Evolutionary conservation across 345 rosid genomes (phyloP).

Genomic region (Boechera divaricarpa): DNA sequence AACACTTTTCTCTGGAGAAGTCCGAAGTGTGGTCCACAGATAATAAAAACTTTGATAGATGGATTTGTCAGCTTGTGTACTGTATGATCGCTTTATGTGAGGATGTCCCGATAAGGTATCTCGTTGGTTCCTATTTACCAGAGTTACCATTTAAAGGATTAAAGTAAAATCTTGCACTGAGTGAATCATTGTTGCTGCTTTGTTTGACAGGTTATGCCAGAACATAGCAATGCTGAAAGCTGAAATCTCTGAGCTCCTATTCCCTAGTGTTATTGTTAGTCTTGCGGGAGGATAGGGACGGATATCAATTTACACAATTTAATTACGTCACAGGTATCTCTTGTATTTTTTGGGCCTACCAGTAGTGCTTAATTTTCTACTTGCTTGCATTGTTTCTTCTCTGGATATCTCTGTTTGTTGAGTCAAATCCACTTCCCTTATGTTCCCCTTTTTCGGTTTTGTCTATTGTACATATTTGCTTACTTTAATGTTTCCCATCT

Average conservation of each 20-base stretch:
- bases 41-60: constrained; percentile 72
- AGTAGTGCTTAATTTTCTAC: background rate
- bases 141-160: constrained; percentile 10
- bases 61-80: constrained; percentile 93
- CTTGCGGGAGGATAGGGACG: constrained; percentile 64
- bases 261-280: constrained; percentile 76
- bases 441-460: background rate
- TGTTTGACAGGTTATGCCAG: constrained; percentile 77
- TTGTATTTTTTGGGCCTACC: constrained; percentile 9
- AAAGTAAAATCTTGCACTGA: constrained; percentile 7
- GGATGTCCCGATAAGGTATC: constrained; percentile 78
- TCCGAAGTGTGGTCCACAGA: constrained; percentile 75
- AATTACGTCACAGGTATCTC: constrained; percentile 73
- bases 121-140: constrained; percentile 31
- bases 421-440: background rate
- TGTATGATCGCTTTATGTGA: constrained; percentile 70
- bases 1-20: constrained; percentile 62
- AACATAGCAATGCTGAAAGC: constrained; percentile 78
- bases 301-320: constrained; percentile 58
- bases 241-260: constrained; percentile 88
- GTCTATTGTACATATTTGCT: constrained; percentile 5
- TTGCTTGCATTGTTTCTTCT: constrained; percentile 22
- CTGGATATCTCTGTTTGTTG: constrained; percentile 22
- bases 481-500: constrained; percentile 6
- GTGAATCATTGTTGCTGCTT: constrained; percentile 34